Conservation (phyloP, 495 filamentous ascomycete species). For the Chaetomium fimeti region DNA sequence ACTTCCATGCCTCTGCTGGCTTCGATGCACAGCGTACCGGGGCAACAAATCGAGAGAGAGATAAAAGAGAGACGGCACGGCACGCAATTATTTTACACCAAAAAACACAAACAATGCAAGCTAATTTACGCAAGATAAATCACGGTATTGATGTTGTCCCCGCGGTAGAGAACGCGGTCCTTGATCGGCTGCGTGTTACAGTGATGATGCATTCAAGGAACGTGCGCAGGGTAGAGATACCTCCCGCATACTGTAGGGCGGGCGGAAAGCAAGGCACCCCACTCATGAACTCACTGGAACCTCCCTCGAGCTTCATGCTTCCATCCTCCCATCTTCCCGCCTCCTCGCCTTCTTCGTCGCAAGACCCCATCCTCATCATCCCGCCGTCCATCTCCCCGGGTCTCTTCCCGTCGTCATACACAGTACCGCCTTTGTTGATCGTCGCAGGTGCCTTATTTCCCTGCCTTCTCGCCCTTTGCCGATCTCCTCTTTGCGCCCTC, state of each 20-base stretch:
- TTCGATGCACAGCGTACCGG: neutral
- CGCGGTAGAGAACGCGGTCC: neutral
- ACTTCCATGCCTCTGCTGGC: neutral
- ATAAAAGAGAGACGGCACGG: neutral
- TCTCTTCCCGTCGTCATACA: slow-evolving; percentile 4
- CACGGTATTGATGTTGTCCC: neutral
- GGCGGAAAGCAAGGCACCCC: slow-evolving; percentile 33
- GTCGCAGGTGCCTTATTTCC: slow-evolving; percentile 6
- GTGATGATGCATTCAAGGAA: slow-evolving; percentile 26
- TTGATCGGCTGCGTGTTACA: slow-evolving; percentile 18
- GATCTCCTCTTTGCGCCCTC: slow-evolving; percentile 5
- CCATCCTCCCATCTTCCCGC: slow-evolving; percentile 27
- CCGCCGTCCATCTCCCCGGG: slow-evolving; percentile 14
- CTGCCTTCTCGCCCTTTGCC: neutral
- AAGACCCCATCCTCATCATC: slow-evolving; percentile 15
- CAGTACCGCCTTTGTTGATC: neutral
- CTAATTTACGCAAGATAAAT: neutral
- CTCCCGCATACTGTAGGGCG: slow-evolving; percentile 22
- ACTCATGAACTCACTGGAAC: slow-evolving; percentile 30
- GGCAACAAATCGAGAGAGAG: neutral
- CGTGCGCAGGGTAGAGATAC: slow-evolving; percentile 13
- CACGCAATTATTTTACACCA: neutral
- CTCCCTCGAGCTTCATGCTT: slow-evolving; percentile 31
- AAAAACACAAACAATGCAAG: neutral
- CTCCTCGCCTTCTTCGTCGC: slow-evolving; percentile 17